Base-by-base conservation (phyloP, 2,329 filamentous ascomycete species). In the Calonectria pauciramosa region DNA sequence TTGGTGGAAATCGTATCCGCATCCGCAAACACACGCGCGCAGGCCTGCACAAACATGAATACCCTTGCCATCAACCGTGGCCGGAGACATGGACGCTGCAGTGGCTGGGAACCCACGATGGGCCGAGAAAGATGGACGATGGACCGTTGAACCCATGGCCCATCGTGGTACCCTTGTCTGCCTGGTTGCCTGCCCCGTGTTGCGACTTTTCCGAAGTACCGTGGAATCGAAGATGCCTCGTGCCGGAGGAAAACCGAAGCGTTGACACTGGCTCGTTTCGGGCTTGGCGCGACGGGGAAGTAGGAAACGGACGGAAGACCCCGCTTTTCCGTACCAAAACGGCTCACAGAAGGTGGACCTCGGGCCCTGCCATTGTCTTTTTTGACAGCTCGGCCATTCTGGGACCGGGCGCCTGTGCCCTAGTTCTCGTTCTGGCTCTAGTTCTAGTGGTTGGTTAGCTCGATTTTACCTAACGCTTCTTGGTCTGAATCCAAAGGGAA, bases 271-370 rank as follows among this genome's bases (percentile, higher is more conserved):
- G 36, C 38, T 65, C 49, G 66, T 60, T 54, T 65, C 23, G 34
- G 69, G 54, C 44, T 70, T 74, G 72, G 69, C 65, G 63, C 44
- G 69, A 68, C 51, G 66, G 67, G 73, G 60, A 77, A 41, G 47
- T 64, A 63, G 72, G 76, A 56, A 76, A 76, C 71, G 59, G 74
- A 71, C 70, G 44, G 54, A 68, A 30, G 69, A 63, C 72, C 68
- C 78, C 77, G 38, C 73, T 75, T 75, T 72, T 54, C 65, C 60
- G 49, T 70, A 65, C 68, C 56, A 73, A 74, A 77, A 79, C 71
- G 75, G 73, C 73, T 67, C 70, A 59, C 66, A 59, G 72, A 30
- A 69, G 59, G 51, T 60, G 49, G 65, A 60, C 52, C 36, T 28
- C 44, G 41, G 52, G 59, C 28, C 44, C 26, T 54, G 26, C 18